phyloP scores from a whole-genome alignment of 805 yeast species.

The Torulaspora maleeae region DNA sequence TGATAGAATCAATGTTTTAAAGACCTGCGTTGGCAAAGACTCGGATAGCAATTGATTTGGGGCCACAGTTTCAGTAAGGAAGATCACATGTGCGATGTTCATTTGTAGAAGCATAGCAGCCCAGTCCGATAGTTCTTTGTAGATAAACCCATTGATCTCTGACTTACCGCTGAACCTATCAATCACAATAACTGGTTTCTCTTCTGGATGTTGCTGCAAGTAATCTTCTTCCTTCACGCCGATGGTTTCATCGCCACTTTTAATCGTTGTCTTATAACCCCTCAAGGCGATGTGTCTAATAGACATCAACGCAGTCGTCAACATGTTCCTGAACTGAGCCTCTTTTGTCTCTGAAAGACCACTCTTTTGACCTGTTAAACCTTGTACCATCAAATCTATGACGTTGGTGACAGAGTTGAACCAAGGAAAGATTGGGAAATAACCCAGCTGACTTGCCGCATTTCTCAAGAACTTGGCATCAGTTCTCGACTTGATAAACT shows the following conservation, averaged over 20 bases:
- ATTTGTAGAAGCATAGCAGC: conserved; percentile 68
- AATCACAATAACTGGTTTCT: conserved; percentile 79
- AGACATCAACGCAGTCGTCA: conserved; percentile 65
- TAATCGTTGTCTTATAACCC: conserved; percentile 39
- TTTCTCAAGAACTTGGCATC: conserved; percentile 64
- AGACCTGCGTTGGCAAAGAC: conserved; percentile 82
- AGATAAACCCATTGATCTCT: conserved; percentile 59
- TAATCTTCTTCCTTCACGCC: conserved; percentile 69
- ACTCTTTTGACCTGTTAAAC: conserved; percentile 89
- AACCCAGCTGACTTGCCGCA: conserved; percentile 76
- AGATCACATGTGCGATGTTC: conserved; percentile 85
- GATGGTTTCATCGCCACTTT: conserved; percentile 32
- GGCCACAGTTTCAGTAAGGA: conserved; percentile 81
- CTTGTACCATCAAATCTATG: conserved; percentile 80
- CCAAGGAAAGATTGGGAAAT: conserved; percentile 94
- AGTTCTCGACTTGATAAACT: conserved; percentile 63
- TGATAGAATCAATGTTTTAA: conserved; percentile 65
- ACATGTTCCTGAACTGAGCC: conserved; percentile 73
- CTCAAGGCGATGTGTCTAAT: conserved; percentile 58
- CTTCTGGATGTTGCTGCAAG: conserved; percentile 78
- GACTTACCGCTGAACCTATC: conserved; percentile 64
- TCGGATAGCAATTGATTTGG: conserved; percentile 61
- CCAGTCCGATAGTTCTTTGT: conserved; percentile 81
- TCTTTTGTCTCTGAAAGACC: conserved; percentile 83
- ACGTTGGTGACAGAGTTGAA: conserved; percentile 71